Evolutionary conservation across 352 stramenopile genomes (phyloP).

Genomic region (Halophytophthora batemanensis): DNA sequence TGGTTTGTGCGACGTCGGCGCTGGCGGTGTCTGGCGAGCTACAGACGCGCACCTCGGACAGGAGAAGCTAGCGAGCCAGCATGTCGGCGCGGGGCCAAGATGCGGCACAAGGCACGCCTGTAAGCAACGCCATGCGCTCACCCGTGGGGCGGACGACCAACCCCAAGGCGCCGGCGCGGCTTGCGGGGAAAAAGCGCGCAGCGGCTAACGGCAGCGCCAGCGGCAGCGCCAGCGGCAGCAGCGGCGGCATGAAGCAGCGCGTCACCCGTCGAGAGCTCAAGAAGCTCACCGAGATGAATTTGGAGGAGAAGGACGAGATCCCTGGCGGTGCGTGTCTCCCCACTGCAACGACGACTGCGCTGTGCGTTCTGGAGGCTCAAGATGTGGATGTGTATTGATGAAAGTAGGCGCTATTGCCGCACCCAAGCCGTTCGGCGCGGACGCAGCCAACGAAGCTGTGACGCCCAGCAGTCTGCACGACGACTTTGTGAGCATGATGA

Average conservation of each 20-base stretch:
- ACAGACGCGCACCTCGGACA: neutral
- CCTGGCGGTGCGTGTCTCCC: constrained; percentile 20
- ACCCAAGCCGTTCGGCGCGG: constrained; percentile 36
- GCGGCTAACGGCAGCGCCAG: constrained; percentile 9
- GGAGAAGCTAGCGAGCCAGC: neutral
- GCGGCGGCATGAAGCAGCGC: constrained; percentile 40
- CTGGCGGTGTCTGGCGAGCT: neutral
- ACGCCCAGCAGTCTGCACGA: constrained; percentile 80
- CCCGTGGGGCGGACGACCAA: constrained; percentile 31
- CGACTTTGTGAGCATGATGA: constrained; percentile 88
- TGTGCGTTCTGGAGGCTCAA: neutral
- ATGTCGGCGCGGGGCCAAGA: constrained; percentile 23
- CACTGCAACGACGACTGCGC: neutral
- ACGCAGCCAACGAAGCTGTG: constrained; percentile 27
- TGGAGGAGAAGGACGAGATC: constrained; percentile 69
- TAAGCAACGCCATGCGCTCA: constrained; percentile 28
- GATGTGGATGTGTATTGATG: neutral
- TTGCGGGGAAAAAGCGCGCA: constrained; percentile 40
- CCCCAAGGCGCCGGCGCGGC: constrained; percentile 38
- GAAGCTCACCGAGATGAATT: constrained; percentile 70
- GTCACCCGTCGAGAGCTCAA: constrained; percentile 75
- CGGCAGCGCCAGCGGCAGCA: too few species aligned
- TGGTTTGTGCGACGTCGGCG: too few species aligned
- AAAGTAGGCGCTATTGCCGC: constrained; percentile 12
- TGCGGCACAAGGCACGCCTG: constrained; percentile 25